phyloP scores from a whole-genome alignment of 148 eudicot genomes.

The Silene uniflora region DNA sequence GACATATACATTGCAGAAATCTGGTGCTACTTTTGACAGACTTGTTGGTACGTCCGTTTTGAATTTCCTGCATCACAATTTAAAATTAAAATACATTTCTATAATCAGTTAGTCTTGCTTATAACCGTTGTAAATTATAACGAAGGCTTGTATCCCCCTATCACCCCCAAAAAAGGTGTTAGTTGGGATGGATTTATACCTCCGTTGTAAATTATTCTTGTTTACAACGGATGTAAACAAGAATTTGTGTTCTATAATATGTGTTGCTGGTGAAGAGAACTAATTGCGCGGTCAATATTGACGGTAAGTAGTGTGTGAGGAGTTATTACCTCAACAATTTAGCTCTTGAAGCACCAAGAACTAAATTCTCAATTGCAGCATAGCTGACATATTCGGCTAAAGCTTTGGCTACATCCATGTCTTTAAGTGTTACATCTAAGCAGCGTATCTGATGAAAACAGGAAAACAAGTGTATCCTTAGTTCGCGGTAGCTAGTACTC shows the following conservation, averaged over 20 bases:
- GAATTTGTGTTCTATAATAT: too few species aligned
- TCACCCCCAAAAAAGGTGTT: too few species aligned
- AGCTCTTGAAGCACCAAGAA: slow-evolving; percentile 67
- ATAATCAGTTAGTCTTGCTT: too few species aligned
- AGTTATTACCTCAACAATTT: slow-evolving; percentile 65
- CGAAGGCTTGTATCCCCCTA: too few species aligned
- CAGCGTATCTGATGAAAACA: slow-evolving; percentile 51
- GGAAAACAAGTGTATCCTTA: background rate
- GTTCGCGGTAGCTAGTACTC: background rate
- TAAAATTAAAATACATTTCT: background rate
- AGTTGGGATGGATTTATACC: too few species aligned
- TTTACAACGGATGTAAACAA: too few species aligned
- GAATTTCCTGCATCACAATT: slow-evolving; percentile 45
- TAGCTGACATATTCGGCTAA: slow-evolving; percentile 57
- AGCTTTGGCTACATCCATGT: slow-evolving; percentile 56
- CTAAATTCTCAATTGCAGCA: slow-evolving; percentile 74
- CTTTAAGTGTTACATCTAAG: slow-evolving; percentile 71
- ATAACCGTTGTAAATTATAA: too few species aligned
- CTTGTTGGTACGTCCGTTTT: slow-evolving; percentile 56
- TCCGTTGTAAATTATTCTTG: too few species aligned
- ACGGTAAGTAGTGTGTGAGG: background rate
- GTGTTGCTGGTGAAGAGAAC: background rate
- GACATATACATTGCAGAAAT: slow-evolving; percentile 82
- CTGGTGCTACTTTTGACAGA: slow-evolving; percentile 68
- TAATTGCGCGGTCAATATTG: background rate